Evolutionary conservation across 208 protist species (phyloP), one percentile per base, ranked within the genome.

Genomic region (Crithidia brevicula): DNA sequence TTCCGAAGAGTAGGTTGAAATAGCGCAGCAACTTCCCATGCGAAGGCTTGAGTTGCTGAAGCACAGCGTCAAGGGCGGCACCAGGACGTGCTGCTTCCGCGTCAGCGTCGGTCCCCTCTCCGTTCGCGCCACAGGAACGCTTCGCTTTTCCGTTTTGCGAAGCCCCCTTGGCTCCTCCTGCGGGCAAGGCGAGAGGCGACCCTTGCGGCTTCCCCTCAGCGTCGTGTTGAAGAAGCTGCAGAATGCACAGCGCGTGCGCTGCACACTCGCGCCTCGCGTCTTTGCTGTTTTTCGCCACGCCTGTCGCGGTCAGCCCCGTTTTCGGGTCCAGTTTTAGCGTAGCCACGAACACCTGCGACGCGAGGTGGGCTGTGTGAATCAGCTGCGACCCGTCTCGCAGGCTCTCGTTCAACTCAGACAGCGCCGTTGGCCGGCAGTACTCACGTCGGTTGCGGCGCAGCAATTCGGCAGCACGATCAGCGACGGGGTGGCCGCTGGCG

Each of bases 181-280:
- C 40, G 18, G 5, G 11, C 56, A 40, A 13, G 10, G 38, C 33
- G 3, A 7, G 27, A n/a, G n/a, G 23, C 18, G 34, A 6, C 1
- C 8, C 43, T 10, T 63, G 58, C 18, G 58, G 43, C 4, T 4
- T 16, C 3, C 36, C 47, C 23, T 31, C 46, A 1, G 20, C 61
- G 28, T 81, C 67, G 5, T 57, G 47, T 27, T 72, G 62, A 25
- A 81, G 53, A 13, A 72, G 51, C 18, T 76, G 54, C 27, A 87
- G 45, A 30, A 87, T 75, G 64, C 75, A 68, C 28, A 94, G 47
- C 28, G 89, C 89, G 67, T 94, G 85, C 40, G 70, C 78, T 7
- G 89, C 89, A 28, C 81, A 91, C 46, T 74, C 74, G n/a, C 72
- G 76, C 63, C 84, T 80, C 7, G 90, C 86, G 38, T 69, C 62